These are phyloP conservation scores for Ceratocystis eucalypticola DNA, from an alignment of 2,329 filamentous ascomycete genomes.

Conservation along the genomic window DNA sequence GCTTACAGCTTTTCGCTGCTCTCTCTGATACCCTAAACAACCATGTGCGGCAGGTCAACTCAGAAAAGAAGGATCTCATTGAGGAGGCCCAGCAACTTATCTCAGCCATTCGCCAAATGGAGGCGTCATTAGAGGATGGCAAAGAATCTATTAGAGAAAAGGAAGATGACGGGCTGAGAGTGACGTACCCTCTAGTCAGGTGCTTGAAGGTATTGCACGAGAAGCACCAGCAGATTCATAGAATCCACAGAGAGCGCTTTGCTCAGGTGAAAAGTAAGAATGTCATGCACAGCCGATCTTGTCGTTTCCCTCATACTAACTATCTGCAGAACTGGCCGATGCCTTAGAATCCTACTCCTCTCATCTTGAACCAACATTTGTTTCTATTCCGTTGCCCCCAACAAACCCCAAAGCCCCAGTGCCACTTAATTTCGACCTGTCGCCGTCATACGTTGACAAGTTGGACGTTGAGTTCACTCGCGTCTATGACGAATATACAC, in stretches of 20 bases:
- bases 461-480: constrained; percentile 85
- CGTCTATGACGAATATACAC: constrained; percentile 92
- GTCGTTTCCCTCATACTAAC: background rate
- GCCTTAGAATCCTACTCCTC: constrained; percentile 93
- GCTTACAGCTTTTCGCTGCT: constrained; percentile 68
- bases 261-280: constrained; percentile 84
- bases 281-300: background rate
- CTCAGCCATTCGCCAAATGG: constrained; percentile 83
- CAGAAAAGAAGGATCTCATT: constrained; percentile 81
- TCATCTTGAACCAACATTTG: constrained; percentile 80
- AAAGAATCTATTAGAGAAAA: constrained; percentile 51
- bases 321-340: constrained; percentile 63
- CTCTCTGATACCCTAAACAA: constrained; percentile 84
- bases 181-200: constrained; percentile 70
- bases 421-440: constrained; percentile 81
- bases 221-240: constrained; percentile 67
- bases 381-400: constrained; percentile 73
- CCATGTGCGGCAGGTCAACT: constrained; percentile 70
- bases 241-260: constrained; percentile 77
- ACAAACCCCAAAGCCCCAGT: constrained; percentile 63
- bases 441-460: constrained; percentile 69
- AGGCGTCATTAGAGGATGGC: constrained; percentile 69
- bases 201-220: constrained; percentile 75
- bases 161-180: constrained; percentile 53
- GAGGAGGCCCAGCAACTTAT: constrained; percentile 80